Percentiles rank a stretch among this genome's conserved stretches.
phyloP scores from a whole-genome alignment of 2,329 filamentous ascomycete species.

The Pseudogymnoascus sp. region DNA sequence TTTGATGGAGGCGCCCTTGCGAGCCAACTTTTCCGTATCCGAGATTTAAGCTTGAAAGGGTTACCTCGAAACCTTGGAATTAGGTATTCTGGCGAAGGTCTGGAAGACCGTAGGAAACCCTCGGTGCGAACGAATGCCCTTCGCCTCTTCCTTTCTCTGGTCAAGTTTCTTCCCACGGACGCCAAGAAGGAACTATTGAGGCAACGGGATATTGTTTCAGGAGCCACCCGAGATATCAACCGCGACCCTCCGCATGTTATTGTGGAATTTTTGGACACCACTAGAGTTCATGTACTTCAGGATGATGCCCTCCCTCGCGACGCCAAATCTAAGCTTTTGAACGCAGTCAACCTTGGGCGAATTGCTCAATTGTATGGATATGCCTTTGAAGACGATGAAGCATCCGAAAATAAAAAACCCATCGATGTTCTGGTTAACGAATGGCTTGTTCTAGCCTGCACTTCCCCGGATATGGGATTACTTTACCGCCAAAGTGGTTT shows the following conservation, averaged over 20 bases:
- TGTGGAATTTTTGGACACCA: constrained; percentile 61
- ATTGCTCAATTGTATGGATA: constrained; percentile 66
- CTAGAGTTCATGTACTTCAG: constrained; percentile 64
- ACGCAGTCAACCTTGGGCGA: constrained; percentile 62
- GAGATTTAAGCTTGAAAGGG: constrained; percentile 71
- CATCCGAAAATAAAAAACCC: constrained; percentile 37
- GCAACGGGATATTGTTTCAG: constrained; percentile 59
- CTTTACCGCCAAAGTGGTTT: constrained; percentile 72
- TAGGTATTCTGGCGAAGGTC: constrained; percentile 47
- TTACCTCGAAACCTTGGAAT: constrained; percentile 74
- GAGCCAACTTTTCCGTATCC: constrained; percentile 65
- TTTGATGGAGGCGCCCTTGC: constrained; percentile 82
- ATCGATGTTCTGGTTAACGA: constrained; percentile 65
- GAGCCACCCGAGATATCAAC: constrained; percentile 67
- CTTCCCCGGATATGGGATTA: constrained; percentile 62
- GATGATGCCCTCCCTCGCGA: constrained; percentile 67
- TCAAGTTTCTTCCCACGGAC: constrained; percentile 69
- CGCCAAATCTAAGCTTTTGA: constrained; percentile 68
- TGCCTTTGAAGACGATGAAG: constrained; percentile 41
- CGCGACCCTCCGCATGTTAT: constrained; percentile 71
- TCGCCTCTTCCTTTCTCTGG: constrained; percentile 67
- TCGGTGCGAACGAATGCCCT: constrained; percentile 78
- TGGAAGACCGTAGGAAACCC: constrained; percentile 60
- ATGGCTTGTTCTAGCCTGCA: constrained; percentile 70
- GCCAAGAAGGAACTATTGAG: constrained; percentile 77